Conservation (phyloP, 495 filamentous ascomycete genomes). For the Neurospora tetrasperma region DNA sequence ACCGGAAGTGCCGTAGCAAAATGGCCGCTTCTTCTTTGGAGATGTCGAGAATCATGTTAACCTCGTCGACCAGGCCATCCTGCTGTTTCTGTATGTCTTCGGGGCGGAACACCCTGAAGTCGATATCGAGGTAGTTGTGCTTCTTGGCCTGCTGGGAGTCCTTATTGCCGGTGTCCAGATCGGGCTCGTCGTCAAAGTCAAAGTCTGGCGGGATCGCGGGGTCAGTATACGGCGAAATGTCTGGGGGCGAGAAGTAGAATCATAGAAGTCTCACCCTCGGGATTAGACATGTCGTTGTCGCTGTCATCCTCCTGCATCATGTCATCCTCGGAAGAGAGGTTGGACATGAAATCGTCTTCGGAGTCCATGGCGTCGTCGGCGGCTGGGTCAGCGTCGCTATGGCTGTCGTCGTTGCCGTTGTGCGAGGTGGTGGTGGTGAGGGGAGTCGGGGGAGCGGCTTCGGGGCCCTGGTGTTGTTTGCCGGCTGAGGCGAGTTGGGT, state of each 20-base stretch:
- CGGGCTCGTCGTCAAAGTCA: slow-evolving; percentile 59
- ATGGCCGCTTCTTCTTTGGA: slow-evolving; percentile 83
- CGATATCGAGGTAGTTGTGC: slow-evolving; percentile 66
- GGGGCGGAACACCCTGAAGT: slow-evolving; percentile 70
- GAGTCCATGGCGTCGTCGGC: slow-evolving; percentile 72
- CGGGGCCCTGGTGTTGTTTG: slow-evolving; percentile 14
- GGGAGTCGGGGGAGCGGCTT: slow-evolving; percentile 33
- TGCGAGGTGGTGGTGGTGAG: slow-evolving; percentile 15
- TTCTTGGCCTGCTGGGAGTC: slow-evolving; percentile 58
- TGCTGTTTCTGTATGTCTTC: slow-evolving; percentile 73
- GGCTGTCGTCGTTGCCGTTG: slow-evolving; percentile 16
- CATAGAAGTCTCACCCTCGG: slow-evolving; percentile 47
- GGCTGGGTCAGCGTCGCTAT: slow-evolving; percentile 18
- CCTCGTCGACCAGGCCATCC: slow-evolving; percentile 73
- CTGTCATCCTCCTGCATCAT: slow-evolving; percentile 59
- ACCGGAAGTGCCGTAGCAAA: slow-evolving; percentile 73
- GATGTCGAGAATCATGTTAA: slow-evolving; percentile 77
- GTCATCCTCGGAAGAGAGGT: slow-evolving; percentile 67
- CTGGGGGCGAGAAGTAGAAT: neutral
- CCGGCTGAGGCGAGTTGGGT: slow-evolving; percentile 37
- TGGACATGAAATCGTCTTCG: slow-evolving; percentile 91
- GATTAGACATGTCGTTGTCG: slow-evolving; percentile 64
- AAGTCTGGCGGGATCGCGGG: slow-evolving; percentile 39
- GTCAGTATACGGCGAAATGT: neutral
- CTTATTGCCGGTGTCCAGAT: slow-evolving; percentile 65